A percentile compares a stretch with the other conserved stretches of the same genome.
phyloP scores from a whole-genome alignment of 805 yeast genomes.

The Starmerella floricola region DNA sequence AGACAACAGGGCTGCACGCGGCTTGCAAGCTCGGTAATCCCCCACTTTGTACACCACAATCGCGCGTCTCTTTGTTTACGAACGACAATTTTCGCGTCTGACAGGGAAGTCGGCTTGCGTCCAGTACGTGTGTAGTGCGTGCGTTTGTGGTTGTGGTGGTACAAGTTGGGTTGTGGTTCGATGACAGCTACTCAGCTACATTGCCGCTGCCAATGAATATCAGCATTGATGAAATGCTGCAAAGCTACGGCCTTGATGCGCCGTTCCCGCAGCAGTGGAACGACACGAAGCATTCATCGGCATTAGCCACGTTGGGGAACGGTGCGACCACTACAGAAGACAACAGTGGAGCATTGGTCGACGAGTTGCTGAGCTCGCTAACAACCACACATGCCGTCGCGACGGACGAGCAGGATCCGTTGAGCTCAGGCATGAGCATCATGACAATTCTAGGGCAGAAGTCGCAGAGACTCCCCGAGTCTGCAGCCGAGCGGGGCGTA shows the following conservation, averaged over 20 bases:
- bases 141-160: not conserved
- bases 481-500: constrained; percentile 32
- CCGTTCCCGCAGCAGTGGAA: constrained; percentile 20
- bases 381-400: constrained; percentile 13
- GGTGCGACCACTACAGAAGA: constrained; percentile 6
- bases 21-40: too few species aligned
- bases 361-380: constrained; percentile 22
- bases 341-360: constrained; percentile 22
- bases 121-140: not conserved
- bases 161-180: not conserved
- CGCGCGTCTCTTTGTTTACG: too few species aligned
- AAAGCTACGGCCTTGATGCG: constrained; percentile 17
- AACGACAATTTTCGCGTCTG: too few species aligned
- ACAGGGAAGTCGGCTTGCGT: too few species aligned
- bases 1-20: too few species aligned
- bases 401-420: constrained; percentile 41
- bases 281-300: constrained; percentile 11
- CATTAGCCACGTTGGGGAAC: constrained; percentile 11
- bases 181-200: too few species aligned
- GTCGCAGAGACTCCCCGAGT: not conserved
- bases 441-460: constrained; percentile 30
- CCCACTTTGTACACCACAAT: too few species aligned
- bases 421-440: constrained; percentile 41
- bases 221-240: constrained; percentile 14
- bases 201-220: constrained; percentile 1